phyloP scores from a whole-genome alignment of 306 rosid species.

The Alnus glutinosa region DNA sequence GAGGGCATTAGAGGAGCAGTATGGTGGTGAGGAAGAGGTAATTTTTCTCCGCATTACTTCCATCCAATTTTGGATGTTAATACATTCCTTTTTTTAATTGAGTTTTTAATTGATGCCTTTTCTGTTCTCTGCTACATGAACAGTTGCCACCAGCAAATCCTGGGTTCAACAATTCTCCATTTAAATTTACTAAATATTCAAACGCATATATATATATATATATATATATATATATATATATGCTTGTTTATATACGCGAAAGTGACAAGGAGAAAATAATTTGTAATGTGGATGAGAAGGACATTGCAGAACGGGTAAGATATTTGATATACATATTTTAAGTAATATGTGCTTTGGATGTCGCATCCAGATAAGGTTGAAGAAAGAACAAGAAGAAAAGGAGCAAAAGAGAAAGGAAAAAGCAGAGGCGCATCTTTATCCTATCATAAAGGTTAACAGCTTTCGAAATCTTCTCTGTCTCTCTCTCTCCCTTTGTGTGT shows the following conservation, averaged over 20 bases:
- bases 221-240: too few species aligned
- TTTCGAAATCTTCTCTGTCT: background rate
- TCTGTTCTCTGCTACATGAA: constrained; percentile 26
- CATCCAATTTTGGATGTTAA: background rate
- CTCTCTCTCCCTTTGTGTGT: background rate
- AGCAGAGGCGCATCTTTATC: constrained; percentile 87
- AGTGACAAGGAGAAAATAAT: constrained; percentile 88
- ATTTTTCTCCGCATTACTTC: background rate
- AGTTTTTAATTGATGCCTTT: constrained; percentile 8
- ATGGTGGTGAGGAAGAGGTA: constrained; percentile 97
- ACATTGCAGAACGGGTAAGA: constrained; percentile 87
- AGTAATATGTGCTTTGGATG: constrained; percentile 4
- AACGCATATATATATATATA: constrained; percentile 97
- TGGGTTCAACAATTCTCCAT: constrained; percentile 81
- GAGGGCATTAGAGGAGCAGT: constrained; percentile 95
- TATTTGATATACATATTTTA: constrained; percentile 1
- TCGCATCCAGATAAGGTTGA: constrained; percentile 64
- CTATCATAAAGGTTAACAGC: constrained; percentile 68
- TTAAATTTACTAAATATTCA: constrained; percentile 85
- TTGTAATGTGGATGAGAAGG: constrained; percentile 82
- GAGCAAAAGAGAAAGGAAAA: constrained; percentile 83
- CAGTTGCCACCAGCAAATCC: constrained; percentile 89
- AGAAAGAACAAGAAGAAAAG: constrained; percentile 88
- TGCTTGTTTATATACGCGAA: constrained; percentile 93
- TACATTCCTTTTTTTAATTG: background rate